Base-by-base conservation (phyloP, 768 basidiomycete genomes). In the Agrocybe pediades region DNA sequence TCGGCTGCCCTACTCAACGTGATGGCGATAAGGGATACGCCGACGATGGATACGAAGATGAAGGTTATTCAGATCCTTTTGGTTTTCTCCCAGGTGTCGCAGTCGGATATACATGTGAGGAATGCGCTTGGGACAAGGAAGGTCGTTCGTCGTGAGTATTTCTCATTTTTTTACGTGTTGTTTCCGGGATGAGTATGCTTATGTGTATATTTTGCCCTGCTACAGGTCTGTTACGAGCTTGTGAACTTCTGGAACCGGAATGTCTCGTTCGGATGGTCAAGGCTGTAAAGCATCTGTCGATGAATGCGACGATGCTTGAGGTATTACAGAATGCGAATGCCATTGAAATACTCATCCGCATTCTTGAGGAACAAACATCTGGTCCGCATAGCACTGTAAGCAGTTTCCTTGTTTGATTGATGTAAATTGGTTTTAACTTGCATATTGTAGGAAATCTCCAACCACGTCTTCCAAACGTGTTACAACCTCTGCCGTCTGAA, bases 391-490 rank as follows among this genome's bases (percentile, higher is more conserved):
- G 84, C 65, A 88, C 94, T 9, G 95, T 94, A 64, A 49, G 87
- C 75, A 5, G 17, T 57, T 24, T 20, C 36, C 21, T 36, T n/a
- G 19, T 46, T 21, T 50, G n/a, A 20, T 51, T 25, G 6, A 19
- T 26, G 15, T 1, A 19, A 8, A 21, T 6, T 17, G 33, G 43
- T 47, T 30, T 51, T 65, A 21, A 51, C 21, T 23, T 44, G 42
- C 27, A 3, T 29, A 27, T 21, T 29, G 47, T 65, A 98, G 93
- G 96, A 99, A 82, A 90, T 98, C 71, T 88, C 92, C 46, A 98
- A 98, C 58, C 94, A 98, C 62, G 86, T 97, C 55, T 95, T 98
- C 80, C 95, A 97, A 71, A 94, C 95, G 2, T 93, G 95, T 64
- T 98, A 92, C 76, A 96, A 96, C 61, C 86, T 99, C 16, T 98